Evolutionary conservation across 2,329 filamentous ascomycete genomes (phyloP), one percentile per base, ranked within the genome.

Genomic region (Cytospora piceicola): DNA sequence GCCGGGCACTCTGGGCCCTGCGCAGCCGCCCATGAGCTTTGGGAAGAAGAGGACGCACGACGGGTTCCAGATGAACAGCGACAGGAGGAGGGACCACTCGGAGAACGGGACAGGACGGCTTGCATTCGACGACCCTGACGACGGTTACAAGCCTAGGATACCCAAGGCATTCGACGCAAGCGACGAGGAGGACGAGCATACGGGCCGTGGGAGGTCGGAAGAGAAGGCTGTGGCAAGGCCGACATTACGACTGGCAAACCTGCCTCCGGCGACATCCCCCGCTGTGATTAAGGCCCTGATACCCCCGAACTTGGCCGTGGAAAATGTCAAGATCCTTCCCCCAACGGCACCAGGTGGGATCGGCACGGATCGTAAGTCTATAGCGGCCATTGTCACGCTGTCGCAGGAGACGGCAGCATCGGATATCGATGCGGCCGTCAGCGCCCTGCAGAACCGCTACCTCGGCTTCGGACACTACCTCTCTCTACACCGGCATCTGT

Each of bases 381-480:
- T 87, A 39, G 85, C 91, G 20, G 93, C 93, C 5, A 92, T 97
- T 71, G 90, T 95, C 55, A 93, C 90, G 0, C 79, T 97, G 34
- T 88, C 90, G 1, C 88, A 90, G 65, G 92, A 95, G 69, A 95
- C 93, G 0, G 87, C 93, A 0, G 90, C 90, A 0, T 90, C 89
- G 29, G 92, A 96, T 64, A 94, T 97, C 62, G 93, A 97, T 72
- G 83, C 87, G 4, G 86, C 89, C 0, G 91, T 96, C 61, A 94
- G 88, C 73, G 79, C 85, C 4, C 79, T 97, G 36, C 92, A 96
- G 73, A 93, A 95, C 69, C 88, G 85, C 70, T 97, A 97, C 74
- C 80, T 97, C 20, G 94, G 94, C 20, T 93, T 88, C 74, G 94
- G 94, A 6, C 93, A 90, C 78, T 90, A 94, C 75, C 81, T 97